Conservation (phyloP, 352 stramenopile genomes). For the Stephanocyclus meneghinianus region DNA sequence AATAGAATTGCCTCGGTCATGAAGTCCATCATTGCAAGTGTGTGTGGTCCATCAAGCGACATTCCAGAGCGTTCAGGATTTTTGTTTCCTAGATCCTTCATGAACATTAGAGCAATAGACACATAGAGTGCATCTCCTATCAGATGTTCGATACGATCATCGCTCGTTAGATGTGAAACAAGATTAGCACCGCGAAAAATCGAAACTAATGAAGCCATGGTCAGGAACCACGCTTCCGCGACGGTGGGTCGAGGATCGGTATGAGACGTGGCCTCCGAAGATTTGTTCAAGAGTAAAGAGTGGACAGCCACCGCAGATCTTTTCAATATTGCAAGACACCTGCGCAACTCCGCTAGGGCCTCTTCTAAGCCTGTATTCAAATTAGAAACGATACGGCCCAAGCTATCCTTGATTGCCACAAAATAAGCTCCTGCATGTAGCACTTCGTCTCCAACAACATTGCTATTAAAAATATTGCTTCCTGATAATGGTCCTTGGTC, state of each 20-base stretch:
- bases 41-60: constrained; percentile 76
- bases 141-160: constrained; percentile 32
- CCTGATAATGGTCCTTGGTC: constrained; percentile 31
- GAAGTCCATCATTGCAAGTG: constrained; percentile 65
- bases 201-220: constrained; percentile 32
- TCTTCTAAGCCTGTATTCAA: constrained; percentile 15
- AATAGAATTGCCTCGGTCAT: constrained; percentile 48
- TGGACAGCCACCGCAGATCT: constrained; percentile 35
- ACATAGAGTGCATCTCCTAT: constrained; percentile 52
- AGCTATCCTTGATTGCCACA: constrained; percentile 47
- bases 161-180: constrained; percentile 10
- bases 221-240: constrained; percentile 69
- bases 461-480: constrained; percentile 66
- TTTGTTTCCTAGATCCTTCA: constrained; percentile 53
- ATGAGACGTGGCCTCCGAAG: constrained; percentile 53
- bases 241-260: constrained; percentile 68
- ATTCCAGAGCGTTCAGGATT: constrained; percentile 49
- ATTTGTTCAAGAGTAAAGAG: constrained; percentile 41
- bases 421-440: constrained; percentile 65
- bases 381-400: constrained; percentile 28
- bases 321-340: constrained; percentile 32
- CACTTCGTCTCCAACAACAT: constrained; percentile 66
- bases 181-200: constrained; percentile 26
- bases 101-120: constrained; percentile 58
- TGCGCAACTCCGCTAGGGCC: constrained; percentile 30